Evolutionary conservation across 108 stramenopile species (phyloP).

Genomic region (Skeletonema costatum): DNA sequence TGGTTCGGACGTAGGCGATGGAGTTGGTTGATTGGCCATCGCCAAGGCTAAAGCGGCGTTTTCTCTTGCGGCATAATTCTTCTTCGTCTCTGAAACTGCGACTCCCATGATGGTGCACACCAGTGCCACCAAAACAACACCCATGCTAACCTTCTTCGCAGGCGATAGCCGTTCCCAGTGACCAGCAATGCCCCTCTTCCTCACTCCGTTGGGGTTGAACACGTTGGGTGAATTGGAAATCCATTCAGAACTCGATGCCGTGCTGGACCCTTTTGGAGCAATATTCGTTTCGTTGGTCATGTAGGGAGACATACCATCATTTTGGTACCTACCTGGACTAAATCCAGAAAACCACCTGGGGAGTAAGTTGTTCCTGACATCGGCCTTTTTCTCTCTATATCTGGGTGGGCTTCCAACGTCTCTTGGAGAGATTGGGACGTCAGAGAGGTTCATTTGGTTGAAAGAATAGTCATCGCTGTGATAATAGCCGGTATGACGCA

Average conservation of each 20-base stretch:
- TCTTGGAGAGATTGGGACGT: neutral
- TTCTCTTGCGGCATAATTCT: neutral
- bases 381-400: neutral
- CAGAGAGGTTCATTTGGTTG: constrained; percentile 26
- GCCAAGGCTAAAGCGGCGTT: neutral
- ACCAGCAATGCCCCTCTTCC: neutral
- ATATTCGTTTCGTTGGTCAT: constrained; percentile 33
- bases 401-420: neutral
- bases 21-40: constrained; percentile 9
- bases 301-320: constrained; percentile 7
- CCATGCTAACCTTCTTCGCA: constrained; percentile 18
- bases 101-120: constrained; percentile 37
- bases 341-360: constrained; percentile 28
- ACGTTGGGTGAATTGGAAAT: constrained; percentile 8
- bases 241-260: constrained; percentile 11
- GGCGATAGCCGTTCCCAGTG: constrained; percentile 8
- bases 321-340: no score
- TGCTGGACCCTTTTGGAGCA: constrained; percentile 18
- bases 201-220: constrained; percentile 6
- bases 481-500: constrained; percentile 22
- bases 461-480: constrained; percentile 47
- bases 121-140: constrained; percentile 31
- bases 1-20: constrained; percentile 6
- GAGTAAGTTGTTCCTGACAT: constrained; percentile 3
- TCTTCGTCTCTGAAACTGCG: constrained; percentile 17